These are phyloP conservation scores for Backusella westeae DNA, from an alignment of 192 early-diverging fungal genomes.

Conservation along the genomic window DNA sequence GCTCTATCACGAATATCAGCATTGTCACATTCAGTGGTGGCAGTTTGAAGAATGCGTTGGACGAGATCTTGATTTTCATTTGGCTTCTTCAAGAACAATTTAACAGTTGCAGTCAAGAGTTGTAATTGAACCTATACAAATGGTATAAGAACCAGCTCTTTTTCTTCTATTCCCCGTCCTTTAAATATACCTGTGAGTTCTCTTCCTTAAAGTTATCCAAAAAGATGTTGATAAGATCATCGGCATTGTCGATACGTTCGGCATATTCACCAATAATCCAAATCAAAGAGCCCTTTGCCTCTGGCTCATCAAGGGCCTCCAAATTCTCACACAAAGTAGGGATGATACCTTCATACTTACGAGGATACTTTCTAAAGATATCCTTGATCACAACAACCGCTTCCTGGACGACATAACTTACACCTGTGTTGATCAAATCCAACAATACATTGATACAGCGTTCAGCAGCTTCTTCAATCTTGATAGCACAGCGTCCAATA, in stretches of 20 bases:
- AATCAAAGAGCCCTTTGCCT: constrained; percentile 86
- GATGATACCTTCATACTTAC: constrained; percentile 81
- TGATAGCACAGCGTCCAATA: constrained; percentile 91
- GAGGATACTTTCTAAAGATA: constrained; percentile 94
- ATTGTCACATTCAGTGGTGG: constrained; percentile 88
- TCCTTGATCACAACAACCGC: constrained; percentile 91
- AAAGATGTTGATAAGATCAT: constrained; percentile 72
- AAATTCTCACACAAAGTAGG: constrained; percentile 87
- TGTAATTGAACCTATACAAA: constrained; percentile 81
- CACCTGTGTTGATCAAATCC: constrained; percentile 87
- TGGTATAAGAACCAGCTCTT: background rate
- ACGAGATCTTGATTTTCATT: constrained; percentile 83
- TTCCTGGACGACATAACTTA: constrained; percentile 91
- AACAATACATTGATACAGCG: constrained; percentile 83
- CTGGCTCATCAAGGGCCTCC: constrained; percentile 87
- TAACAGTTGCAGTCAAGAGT: constrained; percentile 86
- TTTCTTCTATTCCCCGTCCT: constrained; percentile 6
- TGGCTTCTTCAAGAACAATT: constrained; percentile 93
- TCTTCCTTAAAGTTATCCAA: constrained; percentile 90
- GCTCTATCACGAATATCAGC: constrained; percentile 96
- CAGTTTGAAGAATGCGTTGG: constrained; percentile 81
- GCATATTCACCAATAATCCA: constrained; percentile 99
- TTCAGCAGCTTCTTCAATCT: constrained; percentile 85
- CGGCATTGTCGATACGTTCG: constrained; percentile 81
- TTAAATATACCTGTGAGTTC: constrained; percentile 52